These are phyloP conservation scores for Bryopsis sp. DNA, from an alignment of 139 green algal genomes.

Conservation along the genomic window DNA sequence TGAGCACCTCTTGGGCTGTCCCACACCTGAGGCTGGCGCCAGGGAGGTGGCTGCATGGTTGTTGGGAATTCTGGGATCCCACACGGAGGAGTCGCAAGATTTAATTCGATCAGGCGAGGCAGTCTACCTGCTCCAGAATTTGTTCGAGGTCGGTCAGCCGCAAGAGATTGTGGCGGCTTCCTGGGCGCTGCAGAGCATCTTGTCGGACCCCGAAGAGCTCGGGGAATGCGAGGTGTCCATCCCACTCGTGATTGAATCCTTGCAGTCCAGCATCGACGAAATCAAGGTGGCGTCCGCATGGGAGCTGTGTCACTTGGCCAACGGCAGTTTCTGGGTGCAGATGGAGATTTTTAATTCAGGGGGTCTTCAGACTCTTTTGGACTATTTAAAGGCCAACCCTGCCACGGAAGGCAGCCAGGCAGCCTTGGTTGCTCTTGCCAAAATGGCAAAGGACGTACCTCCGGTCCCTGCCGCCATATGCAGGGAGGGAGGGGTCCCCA, in stretches of 20 bases:
- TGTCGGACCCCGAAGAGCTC: not conserved
- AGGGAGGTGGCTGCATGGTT: constrained; percentile 7
- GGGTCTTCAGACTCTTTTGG: not conserved
- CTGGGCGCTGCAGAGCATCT: not conserved
- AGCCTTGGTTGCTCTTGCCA: not conserved
- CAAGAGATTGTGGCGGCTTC: constrained; percentile 6
- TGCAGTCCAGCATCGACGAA: not conserved
- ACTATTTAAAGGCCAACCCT: not conserved
- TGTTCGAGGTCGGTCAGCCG: not conserved
- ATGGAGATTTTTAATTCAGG: constrained; percentile 5
- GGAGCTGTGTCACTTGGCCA: constrained; percentile 6
- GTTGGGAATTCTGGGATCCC: constrained; percentile 11
- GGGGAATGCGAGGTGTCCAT: not conserved
- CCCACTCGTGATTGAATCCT: constrained; percentile 4
- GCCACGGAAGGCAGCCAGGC: not conserved
- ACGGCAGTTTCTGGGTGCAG: constrained; percentile 1
- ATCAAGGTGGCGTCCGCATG: constrained; percentile 11
- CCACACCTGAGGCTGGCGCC: not conserved
- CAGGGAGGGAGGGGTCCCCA: not conserved
- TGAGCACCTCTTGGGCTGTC: not conserved
- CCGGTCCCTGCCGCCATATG: not conserved
- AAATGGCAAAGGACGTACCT: not conserved
- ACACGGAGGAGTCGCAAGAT: not conserved
- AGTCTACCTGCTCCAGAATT: not conserved
- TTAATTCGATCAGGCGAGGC: not conserved